Evolutionary conservation across 768 basidiomycete species (phyloP), one percentile per base, ranked within the genome.

Genomic region (Leccinum variicolor): DNA sequence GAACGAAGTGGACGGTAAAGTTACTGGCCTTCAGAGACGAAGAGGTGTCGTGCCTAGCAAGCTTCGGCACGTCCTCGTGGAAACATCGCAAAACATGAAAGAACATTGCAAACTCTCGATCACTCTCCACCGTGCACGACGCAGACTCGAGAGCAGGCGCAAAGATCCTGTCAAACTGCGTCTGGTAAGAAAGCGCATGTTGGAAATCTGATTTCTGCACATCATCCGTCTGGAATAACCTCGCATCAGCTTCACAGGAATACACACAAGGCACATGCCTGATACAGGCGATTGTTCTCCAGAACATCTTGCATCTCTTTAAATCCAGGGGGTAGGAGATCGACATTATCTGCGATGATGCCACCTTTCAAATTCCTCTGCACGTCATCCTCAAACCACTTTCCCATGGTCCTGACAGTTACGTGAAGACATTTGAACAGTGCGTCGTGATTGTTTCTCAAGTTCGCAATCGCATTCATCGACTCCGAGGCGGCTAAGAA

Each of bases 1-100:
- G 55, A 23, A 64, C 11, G 3, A 66, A 59, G 52, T 63, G 14
- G 1, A 53, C 25, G 7, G 34, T 13, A 34, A 66, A 66, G 14
- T 54, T 61, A 19, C 58, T 56, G 9, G 61, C 54, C 50, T 62
- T 59, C n/a, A 49, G 10, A 29, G 45, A 46, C 31, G 51, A 62
- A 14, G 57, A 55, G 15, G 7, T 13, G 4, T 50, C 4, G 2
- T 3, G 23, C n/a, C 6, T 4, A 6, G 8, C 8, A 10, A 59
- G 14, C 15, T 17, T 21, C 11, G 7, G 2, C 11, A 13, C 51
- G 21, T 56, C 61, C 34, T 28, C 15, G 10, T 43, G 19, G 43
- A 29, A 59, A 21, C 49, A 59, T 14, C 47, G 46, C 9, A 57
- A 28, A 45, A 60, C 19, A 19, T 49, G n/a, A 57, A 34, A 57